phyloP scores from a whole-genome alignment of 257 asterid species.

The Solanum pimpinellifolium region DNA sequence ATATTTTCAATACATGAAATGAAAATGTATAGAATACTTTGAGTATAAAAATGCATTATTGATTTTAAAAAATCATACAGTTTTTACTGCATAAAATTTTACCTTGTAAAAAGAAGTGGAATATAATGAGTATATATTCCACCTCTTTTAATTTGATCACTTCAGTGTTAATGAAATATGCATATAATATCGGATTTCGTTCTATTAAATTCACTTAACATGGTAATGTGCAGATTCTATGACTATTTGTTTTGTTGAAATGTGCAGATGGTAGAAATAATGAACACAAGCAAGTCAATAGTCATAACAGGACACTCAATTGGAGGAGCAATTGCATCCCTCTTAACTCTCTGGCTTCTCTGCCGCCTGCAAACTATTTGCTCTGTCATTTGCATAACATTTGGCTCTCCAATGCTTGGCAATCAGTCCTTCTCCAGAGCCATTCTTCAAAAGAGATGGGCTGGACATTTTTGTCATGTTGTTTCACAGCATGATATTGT shows the following conservation, averaged over 20 bases:
- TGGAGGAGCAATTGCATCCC: conserved; percentile 79
- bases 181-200: not conserved
- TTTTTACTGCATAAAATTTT: too few relatives aligned
- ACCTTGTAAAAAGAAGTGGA: too few relatives aligned
- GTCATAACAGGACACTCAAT: conserved; percentile 66
- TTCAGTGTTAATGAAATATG: not conserved
- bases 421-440: conserved; percentile 49
- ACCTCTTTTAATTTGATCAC: not conserved
- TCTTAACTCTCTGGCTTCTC: conserved; percentile 69
- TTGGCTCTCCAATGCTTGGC: conserved; percentile 79
- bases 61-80: too few relatives aligned
- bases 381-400: conserved; percentile 57
- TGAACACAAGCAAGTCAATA: conserved; percentile 45
- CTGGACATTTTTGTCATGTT: conserved; percentile 67
- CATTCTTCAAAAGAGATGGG: conserved; percentile 71
- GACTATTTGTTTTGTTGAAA: not conserved
- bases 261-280: conserved; percentile 54
- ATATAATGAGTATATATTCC: not conserved
- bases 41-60: too few relatives aligned
- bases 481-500: conserved; percentile 61
- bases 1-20: too few relatives aligned
- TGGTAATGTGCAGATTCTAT: not conserved
- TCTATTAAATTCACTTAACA: not conserved
- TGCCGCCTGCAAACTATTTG: conserved; percentile 20
- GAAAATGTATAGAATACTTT: too few relatives aligned